Conservation (phyloP, 257 asterid species). For the Anisodus acutangulus region DNA sequence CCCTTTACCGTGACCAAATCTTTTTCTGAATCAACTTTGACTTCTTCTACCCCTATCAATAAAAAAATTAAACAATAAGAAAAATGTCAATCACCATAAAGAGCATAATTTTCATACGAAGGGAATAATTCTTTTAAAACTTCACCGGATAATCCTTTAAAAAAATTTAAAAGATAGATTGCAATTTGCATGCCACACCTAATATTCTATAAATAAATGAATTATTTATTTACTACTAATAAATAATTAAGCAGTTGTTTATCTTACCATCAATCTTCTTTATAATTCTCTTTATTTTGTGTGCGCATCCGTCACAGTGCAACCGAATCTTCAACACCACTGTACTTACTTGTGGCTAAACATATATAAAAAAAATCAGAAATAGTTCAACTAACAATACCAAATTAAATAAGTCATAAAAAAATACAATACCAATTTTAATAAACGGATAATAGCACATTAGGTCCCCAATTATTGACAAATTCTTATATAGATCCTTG, state of each 20-base stretch:
- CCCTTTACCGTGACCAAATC: slow-evolving; percentile 79
- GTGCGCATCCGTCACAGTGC: slow-evolving; percentile 92
- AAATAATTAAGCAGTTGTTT: background rate
- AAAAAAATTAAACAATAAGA: background rate
- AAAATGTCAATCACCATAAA: background rate
- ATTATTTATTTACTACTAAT: background rate
- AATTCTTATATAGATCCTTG: too few relatives aligned
- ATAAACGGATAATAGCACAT: too few relatives aligned
- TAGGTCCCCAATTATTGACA: too few relatives aligned
- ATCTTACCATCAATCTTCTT: slow-evolving; percentile 70
- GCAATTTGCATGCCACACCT: background rate
- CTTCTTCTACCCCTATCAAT: slow-evolving; percentile 65
- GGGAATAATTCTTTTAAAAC: too few relatives aligned
- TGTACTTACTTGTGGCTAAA: slow-evolving; percentile 57
- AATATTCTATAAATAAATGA: background rate
- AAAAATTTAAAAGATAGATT: too few relatives aligned
- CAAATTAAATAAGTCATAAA: background rate
- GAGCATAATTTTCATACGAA: too few relatives aligned
- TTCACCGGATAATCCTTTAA: too few relatives aligned
- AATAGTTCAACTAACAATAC: slow-evolving; percentile 17
- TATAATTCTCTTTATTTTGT: slow-evolving; percentile 69
- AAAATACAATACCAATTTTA: too few relatives aligned
- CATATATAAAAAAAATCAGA: slow-evolving; percentile 22
- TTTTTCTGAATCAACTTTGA: slow-evolving; percentile 54
- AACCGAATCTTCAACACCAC: slow-evolving; percentile 72